phyloP scores from a whole-genome alignment of 768 basidiomycete genomes.

The Lentinus brumalis region DNA sequence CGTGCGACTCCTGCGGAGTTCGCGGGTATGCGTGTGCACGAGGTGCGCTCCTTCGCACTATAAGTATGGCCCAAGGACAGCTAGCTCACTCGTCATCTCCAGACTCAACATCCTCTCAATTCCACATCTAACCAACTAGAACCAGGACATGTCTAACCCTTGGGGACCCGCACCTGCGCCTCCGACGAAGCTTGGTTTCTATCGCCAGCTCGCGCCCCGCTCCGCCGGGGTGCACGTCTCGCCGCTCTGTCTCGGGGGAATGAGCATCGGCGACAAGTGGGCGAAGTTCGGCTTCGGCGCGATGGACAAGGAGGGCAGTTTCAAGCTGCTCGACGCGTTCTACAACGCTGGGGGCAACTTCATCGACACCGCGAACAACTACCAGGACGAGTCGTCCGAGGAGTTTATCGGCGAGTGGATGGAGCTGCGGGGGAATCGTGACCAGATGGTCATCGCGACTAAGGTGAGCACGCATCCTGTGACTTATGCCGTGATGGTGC shows the following conservation, averaged over 20 bases:
- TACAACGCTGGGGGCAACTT: conserved; percentile 50
- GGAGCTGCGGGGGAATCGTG: conserved; percentile 41
- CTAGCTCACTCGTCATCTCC: too few relatives aligned
- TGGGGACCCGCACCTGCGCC: conserved; percentile 20
- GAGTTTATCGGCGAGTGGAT: conserved; percentile 53
- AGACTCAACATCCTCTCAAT: too few relatives aligned
- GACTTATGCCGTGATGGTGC: not conserved
- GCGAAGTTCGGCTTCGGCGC: conserved; percentile 37
- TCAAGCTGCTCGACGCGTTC: conserved; percentile 49
- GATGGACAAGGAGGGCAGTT: conserved; percentile 44
- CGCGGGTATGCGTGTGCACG: too few relatives aligned
- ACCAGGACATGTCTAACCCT: too few relatives aligned
- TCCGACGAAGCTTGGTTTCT: conserved; percentile 31
- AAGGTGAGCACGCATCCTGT: conserved; percentile 31
- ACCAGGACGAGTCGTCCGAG: conserved; percentile 61
- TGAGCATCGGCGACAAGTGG: conserved; percentile 53
- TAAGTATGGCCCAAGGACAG: too few relatives aligned
- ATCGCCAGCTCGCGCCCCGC: conserved; percentile 41
- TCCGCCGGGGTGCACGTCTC: conserved; percentile 49
- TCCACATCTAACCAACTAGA: too few relatives aligned
- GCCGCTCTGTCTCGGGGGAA: conserved; percentile 48
- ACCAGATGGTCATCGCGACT: conserved; percentile 52
- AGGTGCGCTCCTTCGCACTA: too few relatives aligned
- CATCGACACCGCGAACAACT: conserved; percentile 50
- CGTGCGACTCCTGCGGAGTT: too few relatives aligned